Evolutionary conservation across 1,139 yeast genomes (phyloP), one percentile per base, ranked within the genome.

Genomic region (Candida freyschussii): DNA sequence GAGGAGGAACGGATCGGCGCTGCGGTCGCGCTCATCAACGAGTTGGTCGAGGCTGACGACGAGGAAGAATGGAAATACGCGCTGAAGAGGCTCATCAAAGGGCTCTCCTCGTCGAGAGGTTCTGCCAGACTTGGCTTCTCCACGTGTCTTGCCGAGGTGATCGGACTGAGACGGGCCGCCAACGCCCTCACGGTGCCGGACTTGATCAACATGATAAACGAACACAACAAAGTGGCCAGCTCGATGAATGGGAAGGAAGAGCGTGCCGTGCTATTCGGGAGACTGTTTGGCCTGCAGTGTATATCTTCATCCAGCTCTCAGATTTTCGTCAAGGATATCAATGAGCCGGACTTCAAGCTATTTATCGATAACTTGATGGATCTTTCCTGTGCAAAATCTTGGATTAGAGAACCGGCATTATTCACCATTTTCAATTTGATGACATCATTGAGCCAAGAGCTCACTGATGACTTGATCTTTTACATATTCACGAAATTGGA

Each of bases 111-210:
- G 10, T 72, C 87, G 13, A 72, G 93, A 51, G 95, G 84, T 27
- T 70, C 87, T 30, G 94, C 96, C 1, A 65, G 96, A 37, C 62
- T 84, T 26, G 98, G 98, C 2, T 89, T 82, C 50, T 84, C 95
- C 4, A 75, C 86, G 72, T 93, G 96, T 25, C 62, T 91, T 28
- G 76, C 91, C 1, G 97, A 91, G 56, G 65, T 86, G 2, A 53
- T 76, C 16, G 59, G 62, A 20, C 62, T 78, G 15, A 67, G 80
- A 15, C 41, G 57, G 13, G 47, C 55, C 4, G 42, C 52, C n/a
- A 41, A 33, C 2, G 33, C 37, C 4, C 63, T 73, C 32, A 57
- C 71, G n/a, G 52, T 65, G 6, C 48, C 56, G 6, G 33, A 37
- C 7, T 31, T 47, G 13, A 21, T 53, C 28, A 37, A 40, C 10